Conservation (phyloP, 1,284 basidiomycete species). For the Ceratobasidium sp. region DNA sequence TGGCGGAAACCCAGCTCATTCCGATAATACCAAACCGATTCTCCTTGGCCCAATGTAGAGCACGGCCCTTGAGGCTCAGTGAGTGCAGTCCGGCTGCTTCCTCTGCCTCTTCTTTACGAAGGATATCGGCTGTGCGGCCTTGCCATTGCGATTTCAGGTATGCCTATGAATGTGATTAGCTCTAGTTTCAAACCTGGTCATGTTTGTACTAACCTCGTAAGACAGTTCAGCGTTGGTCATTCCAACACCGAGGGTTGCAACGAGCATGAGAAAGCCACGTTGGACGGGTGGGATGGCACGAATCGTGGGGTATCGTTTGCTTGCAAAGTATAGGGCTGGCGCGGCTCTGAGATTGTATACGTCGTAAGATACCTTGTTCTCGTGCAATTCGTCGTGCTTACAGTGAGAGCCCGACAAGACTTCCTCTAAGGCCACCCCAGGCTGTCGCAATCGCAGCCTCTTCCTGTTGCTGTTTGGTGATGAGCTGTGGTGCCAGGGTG, state of each 20-base stretch:
- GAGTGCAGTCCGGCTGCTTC: constrained; percentile 24
- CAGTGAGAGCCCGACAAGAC: constrained; percentile 19
- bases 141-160: constrained; percentile 43
- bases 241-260: constrained; percentile 33
- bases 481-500: constrained; percentile 56
- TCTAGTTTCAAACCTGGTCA: neutral
- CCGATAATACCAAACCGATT: constrained; percentile 43
- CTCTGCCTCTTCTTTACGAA: constrained; percentile 36
- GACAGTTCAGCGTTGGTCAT: constrained; percentile 40
- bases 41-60: constrained; percentile 43
- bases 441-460: constrained; percentile 47
- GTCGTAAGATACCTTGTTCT: neutral
- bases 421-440: constrained; percentile 19
- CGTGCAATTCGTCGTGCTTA: neutral
- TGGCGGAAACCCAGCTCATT: constrained; percentile 44
- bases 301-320: constrained; percentile 32
- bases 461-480: constrained; percentile 58
- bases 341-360: constrained; percentile 11
- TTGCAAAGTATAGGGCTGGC: constrained; percentile 35
- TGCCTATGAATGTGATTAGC: constrained; percentile 4
- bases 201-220: constrained; percentile 23
- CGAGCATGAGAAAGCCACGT: constrained; percentile 19
- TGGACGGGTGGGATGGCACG: constrained; percentile 41
- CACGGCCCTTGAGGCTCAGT: constrained; percentile 36
- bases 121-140: constrained; percentile 38